phyloP scores from a whole-genome alignment of 495 filamentous ascomycete genomes.

The Patellaria atrata region DNA sequence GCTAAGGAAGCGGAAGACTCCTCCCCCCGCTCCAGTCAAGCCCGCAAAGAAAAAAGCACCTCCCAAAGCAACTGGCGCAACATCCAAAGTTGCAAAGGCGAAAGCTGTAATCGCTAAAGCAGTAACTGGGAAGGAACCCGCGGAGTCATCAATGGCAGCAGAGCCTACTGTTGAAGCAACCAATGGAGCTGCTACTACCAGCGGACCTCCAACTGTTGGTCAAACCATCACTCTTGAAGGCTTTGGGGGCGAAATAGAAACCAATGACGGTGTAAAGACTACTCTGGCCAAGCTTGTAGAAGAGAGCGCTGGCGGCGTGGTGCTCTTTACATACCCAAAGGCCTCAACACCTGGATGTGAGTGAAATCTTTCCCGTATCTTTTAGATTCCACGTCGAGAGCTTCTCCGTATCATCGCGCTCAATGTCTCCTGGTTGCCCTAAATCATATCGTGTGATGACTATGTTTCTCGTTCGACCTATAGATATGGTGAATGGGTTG shows the following conservation, averaged over 20 bases:
- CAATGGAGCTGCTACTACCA: slow-evolving; percentile 28
- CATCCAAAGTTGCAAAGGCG: slow-evolving; percentile 10
- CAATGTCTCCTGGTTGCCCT: too few species aligned
- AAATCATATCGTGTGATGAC: too few species aligned
- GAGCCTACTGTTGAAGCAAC: slow-evolving; percentile 2
- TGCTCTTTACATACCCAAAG: slow-evolving; percentile 91
- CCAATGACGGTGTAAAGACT: slow-evolving; percentile 64
- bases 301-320: slow-evolving; percentile 69
- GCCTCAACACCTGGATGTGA: slow-evolving; percentile 92
- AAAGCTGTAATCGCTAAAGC: slow-evolving; percentile 14
- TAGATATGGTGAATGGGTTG: too few species aligned
- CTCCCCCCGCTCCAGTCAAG: slow-evolving; percentile 21
- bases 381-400: neutral
- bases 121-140: slow-evolving; percentile 11
- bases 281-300: slow-evolving; percentile 66
- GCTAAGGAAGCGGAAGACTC: slow-evolving; percentile 29
- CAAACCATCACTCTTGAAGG: slow-evolving; percentile 47
- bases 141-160: neutral
- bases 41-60: slow-evolving; percentile 24
- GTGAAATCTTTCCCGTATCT: slow-evolving; percentile 29
- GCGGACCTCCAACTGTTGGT: slow-evolving; percentile 29
- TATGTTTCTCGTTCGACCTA: too few species aligned
- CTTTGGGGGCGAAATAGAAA: slow-evolving; percentile 76
- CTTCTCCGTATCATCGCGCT: slow-evolving; percentile 1
- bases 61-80: slow-evolving; percentile 15